phyloP scores from a whole-genome alignment of 2,329 filamentous ascomycete species.

The Fusarium brachygibbosum region DNA sequence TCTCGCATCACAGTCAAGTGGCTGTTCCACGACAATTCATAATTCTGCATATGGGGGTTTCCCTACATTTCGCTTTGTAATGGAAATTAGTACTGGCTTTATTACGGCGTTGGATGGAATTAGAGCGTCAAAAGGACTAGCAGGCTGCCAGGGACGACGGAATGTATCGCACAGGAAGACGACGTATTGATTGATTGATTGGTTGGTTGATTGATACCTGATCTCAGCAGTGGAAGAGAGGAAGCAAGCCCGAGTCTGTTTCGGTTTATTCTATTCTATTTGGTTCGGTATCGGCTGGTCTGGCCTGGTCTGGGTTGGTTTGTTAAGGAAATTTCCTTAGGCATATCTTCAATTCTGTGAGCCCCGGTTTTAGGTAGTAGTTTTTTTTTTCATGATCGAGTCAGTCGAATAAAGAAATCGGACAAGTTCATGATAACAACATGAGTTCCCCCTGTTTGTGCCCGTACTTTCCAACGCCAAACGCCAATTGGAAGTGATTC shows the following conservation, averaged over 20 bases:
- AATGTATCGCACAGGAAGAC: conserved; percentile 34
- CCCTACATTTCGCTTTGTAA: conserved; percentile 29
- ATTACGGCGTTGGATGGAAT: conserved; percentile 46
- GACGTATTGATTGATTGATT: conserved; percentile 29
- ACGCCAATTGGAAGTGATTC: conserved; percentile 33
- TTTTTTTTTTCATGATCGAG: conserved; percentile 39
- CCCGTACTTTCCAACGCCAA: conserved; percentile 9
- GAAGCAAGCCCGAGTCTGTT: conserved; percentile 28
- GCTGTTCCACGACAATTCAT: conserved; percentile 24
- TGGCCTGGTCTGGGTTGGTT: conserved; percentile 11
- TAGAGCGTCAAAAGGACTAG: conserved; percentile 37
- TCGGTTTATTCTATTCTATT: conserved; percentile 23
- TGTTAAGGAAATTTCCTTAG: conserved; percentile 31
- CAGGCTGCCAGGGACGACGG: conserved; percentile 22
- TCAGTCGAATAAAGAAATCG: conserved; percentile 29
- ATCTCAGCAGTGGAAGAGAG: conserved; percentile 19
- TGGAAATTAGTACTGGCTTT: conserved; percentile 40
- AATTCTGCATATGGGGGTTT: conserved; percentile 39
- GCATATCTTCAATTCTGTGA: conserved; percentile 38
- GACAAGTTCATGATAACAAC: conserved; percentile 43
- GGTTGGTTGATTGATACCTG: conserved; percentile 35
- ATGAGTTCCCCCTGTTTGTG: conserved; percentile 21
- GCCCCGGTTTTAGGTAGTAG: conserved; percentile 40
- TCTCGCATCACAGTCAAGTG: conserved; percentile 25
- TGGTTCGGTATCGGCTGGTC: conserved; percentile 19